A percentile compares a stretch with the other conserved stretches of the same genome.
Evolutionary conservation across 345 rosid species (phyloP).

Genomic region (Stellera chamaejasme): DNA sequence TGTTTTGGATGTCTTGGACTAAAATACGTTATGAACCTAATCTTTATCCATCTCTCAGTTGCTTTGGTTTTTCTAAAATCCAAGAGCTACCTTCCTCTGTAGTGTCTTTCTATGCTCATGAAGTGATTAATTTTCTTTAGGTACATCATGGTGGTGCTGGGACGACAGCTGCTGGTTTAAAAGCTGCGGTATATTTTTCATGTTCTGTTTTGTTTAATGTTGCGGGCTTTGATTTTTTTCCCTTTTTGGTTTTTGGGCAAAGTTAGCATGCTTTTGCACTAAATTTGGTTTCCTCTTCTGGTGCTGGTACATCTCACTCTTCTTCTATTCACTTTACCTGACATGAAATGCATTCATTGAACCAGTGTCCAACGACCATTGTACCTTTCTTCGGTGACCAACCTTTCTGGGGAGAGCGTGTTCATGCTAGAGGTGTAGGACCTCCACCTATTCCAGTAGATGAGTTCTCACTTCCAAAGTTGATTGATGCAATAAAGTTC

Average conservation of each 20-base stretch:
- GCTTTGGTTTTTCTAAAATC: too few relatives aligned
- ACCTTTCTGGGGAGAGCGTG: slow-evolving; percentile 96
- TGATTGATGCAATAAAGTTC: slow-evolving; percentile 63
- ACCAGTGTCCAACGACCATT: slow-evolving; percentile 89
- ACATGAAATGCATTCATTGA: neutral
- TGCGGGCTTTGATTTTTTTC: neutral
- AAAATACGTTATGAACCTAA: too few relatives aligned
- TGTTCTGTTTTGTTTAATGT: neutral
- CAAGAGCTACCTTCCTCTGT: too few relatives aligned
- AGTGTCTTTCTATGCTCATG: too few relatives aligned
- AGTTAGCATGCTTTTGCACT: slow-evolving; percentile 5
- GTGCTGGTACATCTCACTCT: neutral
- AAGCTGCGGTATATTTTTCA: slow-evolving; percentile 56
- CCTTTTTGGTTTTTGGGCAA: neutral
- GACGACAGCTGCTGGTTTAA: slow-evolving; percentile 98
- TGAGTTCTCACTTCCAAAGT: slow-evolving; percentile 74
- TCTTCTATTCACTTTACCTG: slow-evolving; percentile 4
- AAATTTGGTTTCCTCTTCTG: neutral
- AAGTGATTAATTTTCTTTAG: slow-evolving; percentile 25
- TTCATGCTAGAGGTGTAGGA: slow-evolving; percentile 87
- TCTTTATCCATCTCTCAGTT: too few relatives aligned
- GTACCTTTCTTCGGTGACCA: slow-evolving; percentile 99
- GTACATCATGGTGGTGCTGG: slow-evolving; percentile 99
- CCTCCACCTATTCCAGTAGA: slow-evolving; percentile 89
- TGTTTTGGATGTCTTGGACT: too few relatives aligned